phyloP scores from a whole-genome alignment of 768 basidiomycete species.

The Xanthoconium stramineum region DNA sequence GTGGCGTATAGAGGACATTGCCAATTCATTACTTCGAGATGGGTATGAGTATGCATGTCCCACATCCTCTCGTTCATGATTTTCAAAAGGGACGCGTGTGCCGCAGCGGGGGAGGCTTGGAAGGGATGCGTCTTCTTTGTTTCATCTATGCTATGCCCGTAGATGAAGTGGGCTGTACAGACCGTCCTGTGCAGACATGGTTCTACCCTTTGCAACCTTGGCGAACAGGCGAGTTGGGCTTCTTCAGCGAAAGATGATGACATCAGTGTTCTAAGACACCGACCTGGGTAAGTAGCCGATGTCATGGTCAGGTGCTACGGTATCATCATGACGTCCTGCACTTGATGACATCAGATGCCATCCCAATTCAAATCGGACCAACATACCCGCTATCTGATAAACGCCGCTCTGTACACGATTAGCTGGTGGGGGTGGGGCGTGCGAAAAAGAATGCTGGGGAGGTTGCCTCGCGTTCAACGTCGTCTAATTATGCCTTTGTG shows the following conservation, averaged over 20 bases:
- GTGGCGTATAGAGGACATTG: background rate
- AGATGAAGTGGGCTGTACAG: background rate
- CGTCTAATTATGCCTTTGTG: background rate
- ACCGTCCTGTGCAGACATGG: background rate
- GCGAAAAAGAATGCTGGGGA: background rate
- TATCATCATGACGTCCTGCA: background rate
- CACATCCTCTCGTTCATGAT: constrained; percentile 2
- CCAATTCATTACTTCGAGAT: background rate
- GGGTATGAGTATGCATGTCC: background rate
- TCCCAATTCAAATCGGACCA: background rate
- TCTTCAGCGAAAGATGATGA: background rate
- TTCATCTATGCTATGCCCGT: background rate
- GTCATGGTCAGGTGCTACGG: background rate
- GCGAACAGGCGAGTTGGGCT: background rate
- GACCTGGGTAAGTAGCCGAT: background rate
- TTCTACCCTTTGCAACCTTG: background rate
- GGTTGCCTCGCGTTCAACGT: background rate
- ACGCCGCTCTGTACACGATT: background rate
- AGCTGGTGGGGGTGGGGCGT: background rate
- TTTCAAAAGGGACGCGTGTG: constrained; percentile 4
- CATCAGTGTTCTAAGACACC: background rate
- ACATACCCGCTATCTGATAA: constrained; percentile 3
- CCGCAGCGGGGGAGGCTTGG: background rate
- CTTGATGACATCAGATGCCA: background rate
- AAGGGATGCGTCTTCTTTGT: background rate